These are phyloP conservation scores for Astragalus glycyphyllos DNA, from an alignment of 306 rosid genomes.

Conservation along the genomic window DNA sequence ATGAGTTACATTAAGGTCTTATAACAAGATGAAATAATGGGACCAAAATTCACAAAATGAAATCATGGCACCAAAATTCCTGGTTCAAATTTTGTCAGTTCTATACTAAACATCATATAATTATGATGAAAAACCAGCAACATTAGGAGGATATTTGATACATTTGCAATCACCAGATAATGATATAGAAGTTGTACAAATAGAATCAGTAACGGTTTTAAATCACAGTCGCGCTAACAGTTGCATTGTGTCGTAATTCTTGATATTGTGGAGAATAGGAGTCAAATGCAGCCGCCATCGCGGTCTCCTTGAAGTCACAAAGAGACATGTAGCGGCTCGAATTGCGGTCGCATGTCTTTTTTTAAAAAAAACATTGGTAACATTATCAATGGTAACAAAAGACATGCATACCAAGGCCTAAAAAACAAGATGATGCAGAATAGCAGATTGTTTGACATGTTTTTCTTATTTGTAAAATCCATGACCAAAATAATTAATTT, in stretches of 20 bases:
- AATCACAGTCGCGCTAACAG: no score
- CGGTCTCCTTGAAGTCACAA: no score
- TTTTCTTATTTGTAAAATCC: background rate
- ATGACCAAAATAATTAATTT: conserved; percentile 23
- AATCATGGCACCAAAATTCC: background rate
- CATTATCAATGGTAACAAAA: conserved; percentile 17
- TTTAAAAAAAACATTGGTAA: no score
- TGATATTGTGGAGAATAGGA: no score
- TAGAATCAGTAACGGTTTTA: no score
- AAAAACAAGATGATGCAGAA: conserved; percentile 12
- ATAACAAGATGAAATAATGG: background rate
- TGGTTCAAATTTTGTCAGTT: conserved; percentile 16
- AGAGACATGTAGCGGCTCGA: no score
- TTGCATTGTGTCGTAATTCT: no score
- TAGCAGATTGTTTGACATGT: background rate
- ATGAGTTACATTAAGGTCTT: conserved; percentile 19
- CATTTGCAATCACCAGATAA: conserved; percentile 29
- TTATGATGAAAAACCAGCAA: background rate
- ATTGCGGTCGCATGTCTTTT: no score
- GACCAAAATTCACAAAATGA: conserved; percentile 28
- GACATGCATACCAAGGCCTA: conserved; percentile 3
- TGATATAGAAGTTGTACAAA: conserved; percentile 4
- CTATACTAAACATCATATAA: conserved; percentile 2
- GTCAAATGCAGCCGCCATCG: no score
- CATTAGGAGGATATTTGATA: background rate